Percentiles rank a stretch among this genome's conserved stretches.
These are phyloP conservation scores for Carex pumila DNA, from an alignment of 176 grass and related monocot species.

Conservation along the genomic window DNA sequence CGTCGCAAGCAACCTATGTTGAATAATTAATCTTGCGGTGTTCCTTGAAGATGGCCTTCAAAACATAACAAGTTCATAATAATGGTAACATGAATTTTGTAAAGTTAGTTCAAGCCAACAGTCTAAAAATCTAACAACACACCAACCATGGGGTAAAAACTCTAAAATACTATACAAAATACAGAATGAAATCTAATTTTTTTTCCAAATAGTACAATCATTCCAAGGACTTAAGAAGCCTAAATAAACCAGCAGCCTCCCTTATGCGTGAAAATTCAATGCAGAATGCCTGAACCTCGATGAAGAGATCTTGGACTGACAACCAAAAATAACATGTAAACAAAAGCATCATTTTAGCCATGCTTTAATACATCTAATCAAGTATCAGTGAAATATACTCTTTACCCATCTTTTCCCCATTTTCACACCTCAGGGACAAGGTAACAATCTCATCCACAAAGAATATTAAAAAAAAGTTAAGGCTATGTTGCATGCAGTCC, in stretches of 20 bases:
- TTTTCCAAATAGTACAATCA: conserved; percentile 27
- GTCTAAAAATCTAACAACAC: conserved; percentile 8
- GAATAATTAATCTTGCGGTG: not conserved
- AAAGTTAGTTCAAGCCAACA: conserved; percentile 9
- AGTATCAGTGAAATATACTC: not conserved
- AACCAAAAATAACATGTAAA: conserved; percentile 25
- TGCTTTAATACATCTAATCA: conserved; percentile 1
- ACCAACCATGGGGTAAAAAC: not conserved
- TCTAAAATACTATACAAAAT: conserved; percentile 24
- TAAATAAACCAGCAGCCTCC: conserved; percentile 77
- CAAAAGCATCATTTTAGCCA: not conserved
- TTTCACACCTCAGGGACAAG: not conserved
- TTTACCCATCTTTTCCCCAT: not conserved
- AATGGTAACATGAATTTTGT: not conserved
- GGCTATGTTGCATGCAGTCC: not conserved
- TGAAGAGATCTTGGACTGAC: conserved; percentile 87
- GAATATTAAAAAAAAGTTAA: not conserved
- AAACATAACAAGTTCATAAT: not conserved
- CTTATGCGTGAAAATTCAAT: conserved; percentile 86
- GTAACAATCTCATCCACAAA: not conserved
- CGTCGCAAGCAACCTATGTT: not conserved
- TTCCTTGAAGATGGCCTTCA: not conserved
- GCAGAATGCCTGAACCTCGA: conserved; percentile 96
- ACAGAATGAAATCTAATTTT: conserved; percentile 16
- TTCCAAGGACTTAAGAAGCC: conserved; percentile 81